Percentiles rank a stretch among this genome's conserved stretches.
Evolutionary conservation across 306 rosid genomes (phyloP).

Genomic region (Arachis stenosperma): DNA sequence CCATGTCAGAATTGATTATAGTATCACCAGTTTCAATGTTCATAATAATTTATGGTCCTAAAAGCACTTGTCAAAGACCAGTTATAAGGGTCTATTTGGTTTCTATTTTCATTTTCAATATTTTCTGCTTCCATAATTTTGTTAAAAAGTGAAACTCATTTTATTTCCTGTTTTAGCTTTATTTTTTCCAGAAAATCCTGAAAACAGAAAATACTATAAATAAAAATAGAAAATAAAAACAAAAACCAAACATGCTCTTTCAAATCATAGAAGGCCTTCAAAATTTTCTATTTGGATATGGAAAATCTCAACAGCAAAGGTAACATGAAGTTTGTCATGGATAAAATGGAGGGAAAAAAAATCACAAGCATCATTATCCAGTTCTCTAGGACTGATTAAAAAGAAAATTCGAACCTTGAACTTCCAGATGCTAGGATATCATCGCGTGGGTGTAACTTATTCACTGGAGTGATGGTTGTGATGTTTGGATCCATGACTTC

Average conservation of each 20-base stretch:
- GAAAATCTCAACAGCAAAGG: not conserved
- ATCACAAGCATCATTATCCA: conserved; percentile 9
- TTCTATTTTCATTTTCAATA: no score
- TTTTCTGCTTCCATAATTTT: no score
- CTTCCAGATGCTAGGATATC: conserved; percentile 92
- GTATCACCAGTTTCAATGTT: not conserved
- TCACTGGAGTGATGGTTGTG: conserved; percentile 87
- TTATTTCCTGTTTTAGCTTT: not conserved
- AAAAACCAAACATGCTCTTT: no score
- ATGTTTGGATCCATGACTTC: conserved; percentile 96
- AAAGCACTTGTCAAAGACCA: not conserved
- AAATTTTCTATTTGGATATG: not conserved
- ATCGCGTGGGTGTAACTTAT: conserved; percentile 87
- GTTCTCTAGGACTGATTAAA: not conserved
- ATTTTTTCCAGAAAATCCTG: not conserved
- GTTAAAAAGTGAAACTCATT: no score
- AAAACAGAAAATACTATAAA: no score
- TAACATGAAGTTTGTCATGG: not conserved
- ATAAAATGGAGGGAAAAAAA: not conserved
- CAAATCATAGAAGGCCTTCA: conserved; percentile 4
- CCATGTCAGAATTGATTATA: not conserved
- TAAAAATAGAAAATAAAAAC: no score
- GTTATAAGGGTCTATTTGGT: not conserved
- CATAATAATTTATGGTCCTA: not conserved
- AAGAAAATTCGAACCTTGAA: conserved; percentile 63